Evolutionary conservation across 345 rosid species (phyloP), one percentile per base, ranked within the genome.

Genomic region (Boechera retrofracta): DNA sequence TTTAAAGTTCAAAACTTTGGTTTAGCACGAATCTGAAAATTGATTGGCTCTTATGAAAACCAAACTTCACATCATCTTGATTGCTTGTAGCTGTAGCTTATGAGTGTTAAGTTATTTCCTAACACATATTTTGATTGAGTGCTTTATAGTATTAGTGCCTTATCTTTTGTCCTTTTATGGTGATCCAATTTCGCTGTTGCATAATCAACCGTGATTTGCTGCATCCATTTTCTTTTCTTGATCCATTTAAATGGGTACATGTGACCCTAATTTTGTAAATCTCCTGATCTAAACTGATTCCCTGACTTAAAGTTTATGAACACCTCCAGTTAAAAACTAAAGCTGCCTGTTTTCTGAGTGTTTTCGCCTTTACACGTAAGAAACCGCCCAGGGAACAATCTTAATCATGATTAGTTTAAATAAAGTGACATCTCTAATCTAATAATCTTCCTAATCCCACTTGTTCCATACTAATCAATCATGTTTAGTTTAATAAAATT

Each of bases 281-380:
- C 64, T 21, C 74, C 74, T 73, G 78, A 73, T 62, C 66, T 47
- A 13, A 68, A 55, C 78, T 68, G 75, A 73, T 67, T 68, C 74
- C 60, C 70, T 73, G 51, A 32, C 51, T 73, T 61, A 59, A 71
- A 73, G 69, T 45, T 62, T 67, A 52, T 78, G 38, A 73, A 44
- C 29, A 67, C 31, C 42, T 73, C 71, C 75, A 79, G 78, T 79
- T 61, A 44, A 79, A 79, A 68, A 10, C 61, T 79, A 79, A 79
- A 79, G 78, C 39, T 73, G 78, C 44, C 47, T 68, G 59, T 54
- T 68, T 73, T 79, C 47, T 62, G 24, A 79, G 57, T 79, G 74
- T 73, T 67, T 73, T 68, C 9, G 47, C 67, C 71, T 79, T 79
- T 79, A 54, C 82, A 79, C 78, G 75, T 73, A 79, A 79, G 78